Base-by-base conservation (phyloP, 345 rosid species). In the Carallia brachiata region DNA sequence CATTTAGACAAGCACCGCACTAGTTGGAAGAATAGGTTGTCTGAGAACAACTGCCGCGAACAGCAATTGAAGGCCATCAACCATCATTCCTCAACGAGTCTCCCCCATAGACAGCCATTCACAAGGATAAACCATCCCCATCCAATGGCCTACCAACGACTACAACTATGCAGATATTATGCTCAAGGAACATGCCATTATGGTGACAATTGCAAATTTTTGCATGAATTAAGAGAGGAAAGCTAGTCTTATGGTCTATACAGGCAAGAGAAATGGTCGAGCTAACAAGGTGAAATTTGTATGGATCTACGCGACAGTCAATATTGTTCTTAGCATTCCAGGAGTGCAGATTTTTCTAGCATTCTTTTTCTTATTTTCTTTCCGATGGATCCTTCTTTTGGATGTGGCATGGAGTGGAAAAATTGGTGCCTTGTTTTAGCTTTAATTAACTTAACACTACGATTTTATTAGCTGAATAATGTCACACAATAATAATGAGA, bases 121-220 rank as follows among this genome's bases (percentile, higher is more conserved):
- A 64, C 31, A 52, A 77, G 37, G 50, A 36, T 60, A 55, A 73
- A 84, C 48, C 63, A 47, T 4, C 63, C 17, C 4, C 47, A 17
- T 65, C 77, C 67, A 66, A 55, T 4, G 48, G 60, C 60, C 48
- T 40, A 28, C 62, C 65, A 28, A 47, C 44, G 62, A 40, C 78
- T 61, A 50, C 71, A 78, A 55, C 52, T 52, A 1, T 87, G 91
- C 73, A 79, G 71, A 37, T 73, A 75, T 54, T 77, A 74, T 77
- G 70, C 81, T 31, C 72, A 60, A 75, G 86, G 91, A 65, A 82
- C 82, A 68, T 87, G 91, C 81, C 50, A 71, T 54, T 80, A 61
- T 68, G 84, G 86, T 27, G 82, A 82, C 61, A 73, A 78, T 3
- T 85, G 87, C 79, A 87, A 81, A 65, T 87, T 81, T 72, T 60